Evolutionary conservation across 1,139 yeast species (phyloP), one percentile per base, ranked within the genome.

Genomic region (Torulaspora globosa): DNA sequence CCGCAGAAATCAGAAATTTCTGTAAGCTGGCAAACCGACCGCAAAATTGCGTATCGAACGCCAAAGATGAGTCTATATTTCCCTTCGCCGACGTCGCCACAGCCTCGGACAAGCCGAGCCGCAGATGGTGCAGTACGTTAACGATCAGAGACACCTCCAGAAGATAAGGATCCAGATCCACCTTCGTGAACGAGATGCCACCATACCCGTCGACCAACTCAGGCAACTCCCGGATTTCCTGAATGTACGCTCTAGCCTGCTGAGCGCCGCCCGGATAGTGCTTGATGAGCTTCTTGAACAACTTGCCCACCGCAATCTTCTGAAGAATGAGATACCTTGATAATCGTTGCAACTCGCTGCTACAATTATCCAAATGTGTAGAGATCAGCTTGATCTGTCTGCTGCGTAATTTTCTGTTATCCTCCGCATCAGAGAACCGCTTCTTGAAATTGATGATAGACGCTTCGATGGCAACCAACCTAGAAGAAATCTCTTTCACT

Each of bases 241-340:
- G 63, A 16, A 69, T 57, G 49, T 69, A 69, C 26, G 56, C 53
- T 21, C 57, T 53, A 2, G 68, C 59, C 29, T 66, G 60, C 47
- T 53, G 49, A 37, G 57, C 53, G 16, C 64, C 52, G 73, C 44
- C 46, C 9, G 60, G 59, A 45, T 54, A 79, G 70, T 88, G 80
- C 62, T 86, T 87, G 38, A 76, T 60, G 61, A 85, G 83, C 65
- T 89, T 88, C 68, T 89, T 89, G 57, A 88, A 73, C 46, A 89
- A 75, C 67, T 90, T 90, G 53, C 85, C 74, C 41, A 86, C 72
- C 4, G 95, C 97, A 3, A 89, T 81, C 57, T 83, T 82, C 61
- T 90, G 97, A 18, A 89, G 76, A 28, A 85, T 73, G 14, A 87
- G 76, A 62, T 82, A 90, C 51, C 94, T 74, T 15, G 90, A 76